phyloP scores from a whole-genome alignment of 2,329 filamentous ascomycete genomes.

The Ustulina deusta region DNA sequence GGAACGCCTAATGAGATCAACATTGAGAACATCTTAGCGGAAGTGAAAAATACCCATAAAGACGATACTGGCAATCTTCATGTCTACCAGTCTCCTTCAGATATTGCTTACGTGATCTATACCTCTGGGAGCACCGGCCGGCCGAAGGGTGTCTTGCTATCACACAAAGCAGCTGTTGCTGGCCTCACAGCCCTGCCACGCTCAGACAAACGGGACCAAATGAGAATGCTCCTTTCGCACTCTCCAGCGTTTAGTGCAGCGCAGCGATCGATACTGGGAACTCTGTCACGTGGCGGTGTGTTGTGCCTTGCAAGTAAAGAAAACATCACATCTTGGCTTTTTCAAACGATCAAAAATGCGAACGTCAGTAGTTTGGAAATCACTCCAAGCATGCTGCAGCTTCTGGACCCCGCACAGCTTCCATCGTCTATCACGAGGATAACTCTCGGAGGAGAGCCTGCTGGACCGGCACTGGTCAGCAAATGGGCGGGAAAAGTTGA shows the following conservation, averaged over 20 bases:
- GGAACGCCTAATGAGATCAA: background rate
- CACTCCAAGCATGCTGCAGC: background rate
- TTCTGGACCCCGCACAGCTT: background rate
- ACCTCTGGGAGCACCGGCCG: background rate
- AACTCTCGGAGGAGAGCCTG: background rate
- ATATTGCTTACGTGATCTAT: background rate
- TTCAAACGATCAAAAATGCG: background rate
- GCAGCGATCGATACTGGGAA: background rate
- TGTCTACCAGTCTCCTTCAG: background rate
- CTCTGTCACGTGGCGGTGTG: background rate
- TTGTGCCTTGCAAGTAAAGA: background rate
- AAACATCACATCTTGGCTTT: background rate
- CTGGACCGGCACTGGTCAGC: background rate
- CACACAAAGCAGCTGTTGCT: background rate
- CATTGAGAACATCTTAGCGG: background rate
- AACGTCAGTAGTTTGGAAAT: background rate
- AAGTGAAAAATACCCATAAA: background rate
- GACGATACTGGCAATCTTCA: background rate
- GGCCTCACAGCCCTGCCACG: background rate
- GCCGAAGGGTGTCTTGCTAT: background rate
- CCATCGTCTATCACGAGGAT: background rate
- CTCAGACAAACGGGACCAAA: background rate
- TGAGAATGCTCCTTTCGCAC: background rate
- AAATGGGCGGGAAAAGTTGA: background rate
- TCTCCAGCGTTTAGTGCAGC: background rate